Conservation (phyloP, 2,329 filamentous ascomycete genomes). For the Lachnellula subtilissima region DNA sequence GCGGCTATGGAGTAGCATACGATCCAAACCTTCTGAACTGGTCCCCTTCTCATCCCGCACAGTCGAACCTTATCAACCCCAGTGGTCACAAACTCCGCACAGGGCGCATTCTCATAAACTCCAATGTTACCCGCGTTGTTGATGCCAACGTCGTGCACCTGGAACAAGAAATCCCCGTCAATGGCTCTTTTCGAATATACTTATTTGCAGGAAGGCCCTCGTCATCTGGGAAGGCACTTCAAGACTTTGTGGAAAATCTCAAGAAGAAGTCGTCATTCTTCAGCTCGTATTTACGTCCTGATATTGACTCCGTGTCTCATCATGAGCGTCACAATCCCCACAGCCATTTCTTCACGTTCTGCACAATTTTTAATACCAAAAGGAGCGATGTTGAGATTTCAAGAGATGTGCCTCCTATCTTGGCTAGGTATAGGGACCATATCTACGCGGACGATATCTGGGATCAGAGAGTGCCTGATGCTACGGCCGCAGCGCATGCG, state of each 20-base stretch:
- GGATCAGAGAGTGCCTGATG: slow-evolving; percentile 64
- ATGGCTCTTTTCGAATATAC: slow-evolving; percentile 83
- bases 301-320: slow-evolving; percentile 60
- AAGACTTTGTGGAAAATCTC: slow-evolving; percentile 64
- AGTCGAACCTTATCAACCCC: slow-evolving; percentile 65
- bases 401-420: slow-evolving; percentile 61
- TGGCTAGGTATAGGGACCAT: slow-evolving; percentile 74
- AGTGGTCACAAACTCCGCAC: slow-evolving; percentile 61
- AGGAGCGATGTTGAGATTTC: slow-evolving; percentile 69
- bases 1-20: slow-evolving; percentile 86
- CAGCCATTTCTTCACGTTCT: slow-evolving; percentile 74
- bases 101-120: slow-evolving; percentile 71
- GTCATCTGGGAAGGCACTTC: slow-evolving; percentile 57
- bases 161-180: slow-evolving; percentile 84
- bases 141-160: slow-evolving; percentile 88
- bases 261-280: slow-evolving; percentile 68
- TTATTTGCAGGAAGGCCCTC: slow-evolving; percentile 71
- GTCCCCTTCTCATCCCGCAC: slow-evolving; percentile 66
- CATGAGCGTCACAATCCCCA: slow-evolving; percentile 85
- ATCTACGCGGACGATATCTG: slow-evolving; percentile 82
- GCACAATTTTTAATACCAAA: slow-evolving; percentile 65
- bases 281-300: slow-evolving; percentile 55
- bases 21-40: slow-evolving; percentile 79
- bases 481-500: slow-evolving; percentile 70
- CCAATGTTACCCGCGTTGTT: slow-evolving; percentile 78